Percentiles rank a stretch among this genome's conserved stretches.
Evolutionary conservation across 768 basidiomycete species (phyloP).

Genomic region (Austroboletus eburneus): DNA sequence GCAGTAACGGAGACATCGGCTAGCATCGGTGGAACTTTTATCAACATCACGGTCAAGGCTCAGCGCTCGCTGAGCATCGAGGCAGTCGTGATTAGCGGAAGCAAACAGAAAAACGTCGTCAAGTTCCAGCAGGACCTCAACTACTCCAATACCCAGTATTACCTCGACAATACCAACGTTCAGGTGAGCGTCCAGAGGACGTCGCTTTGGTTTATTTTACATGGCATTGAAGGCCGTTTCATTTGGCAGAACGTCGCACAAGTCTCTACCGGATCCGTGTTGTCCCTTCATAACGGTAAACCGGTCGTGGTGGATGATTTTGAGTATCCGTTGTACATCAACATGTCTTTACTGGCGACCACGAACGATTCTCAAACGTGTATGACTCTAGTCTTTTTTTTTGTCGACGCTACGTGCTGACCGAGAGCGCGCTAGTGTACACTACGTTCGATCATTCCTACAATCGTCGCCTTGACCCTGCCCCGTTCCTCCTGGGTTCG

Average conservation of each 20-base stretch:
- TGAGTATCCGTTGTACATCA: slow-evolving; percentile 48
- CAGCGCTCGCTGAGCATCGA: slow-evolving; percentile 56
- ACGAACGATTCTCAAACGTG: slow-evolving; percentile 26
- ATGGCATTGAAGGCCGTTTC: not conserved
- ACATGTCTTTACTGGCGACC: slow-evolving; percentile 31
- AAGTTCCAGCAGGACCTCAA: slow-evolving; percentile 57
- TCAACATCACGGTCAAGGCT: slow-evolving; percentile 61
- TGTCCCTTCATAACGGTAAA: slow-evolving; percentile 47
- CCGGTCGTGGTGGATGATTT: slow-evolving; percentile 46
- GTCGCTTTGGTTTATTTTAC: not conserved
- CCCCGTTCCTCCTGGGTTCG: slow-evolving; percentile 55
- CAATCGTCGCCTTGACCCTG: slow-evolving; percentile 51
- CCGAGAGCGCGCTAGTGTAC: slow-evolving; percentile 36
- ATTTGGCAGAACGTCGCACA: slow-evolving; percentile 48
- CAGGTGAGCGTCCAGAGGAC: slow-evolving; percentile 31
- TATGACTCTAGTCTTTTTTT: slow-evolving; percentile 2
- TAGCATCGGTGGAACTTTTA: slow-evolving; percentile 40
- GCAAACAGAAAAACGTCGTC: slow-evolving; percentile 52
- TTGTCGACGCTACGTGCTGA: slow-evolving; percentile 1
- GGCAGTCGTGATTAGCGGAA: slow-evolving; percentile 57
- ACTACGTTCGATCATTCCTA: slow-evolving; percentile 66
- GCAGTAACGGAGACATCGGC: slow-evolving; percentile 48
- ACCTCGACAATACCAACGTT: slow-evolving; percentile 42
- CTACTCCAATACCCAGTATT: slow-evolving; percentile 63
- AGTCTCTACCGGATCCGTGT: slow-evolving; percentile 42